phyloP scores from a whole-genome alignment of 2,329 filamentous ascomycete species.

The Thelonectria olida region DNA sequence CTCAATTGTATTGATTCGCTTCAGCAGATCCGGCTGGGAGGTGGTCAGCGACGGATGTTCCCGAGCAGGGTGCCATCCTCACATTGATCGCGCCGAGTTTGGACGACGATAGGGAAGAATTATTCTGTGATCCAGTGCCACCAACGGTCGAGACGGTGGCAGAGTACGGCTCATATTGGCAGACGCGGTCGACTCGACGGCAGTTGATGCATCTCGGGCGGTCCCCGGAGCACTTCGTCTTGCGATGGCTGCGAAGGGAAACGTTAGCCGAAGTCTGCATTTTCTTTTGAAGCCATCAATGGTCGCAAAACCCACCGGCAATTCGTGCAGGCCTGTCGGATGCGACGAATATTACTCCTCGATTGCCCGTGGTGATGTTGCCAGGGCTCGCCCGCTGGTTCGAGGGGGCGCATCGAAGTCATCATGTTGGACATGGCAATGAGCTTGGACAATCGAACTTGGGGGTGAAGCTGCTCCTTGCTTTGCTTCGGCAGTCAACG shows the following conservation, averaged over 20 bases:
- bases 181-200: conserved; percentile 16
- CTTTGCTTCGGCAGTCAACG: no score
- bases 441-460: no score
- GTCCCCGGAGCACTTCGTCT: conserved; percentile 26
- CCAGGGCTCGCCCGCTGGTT: neutral
- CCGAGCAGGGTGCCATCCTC: neutral
- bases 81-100: conserved; percentile 8
- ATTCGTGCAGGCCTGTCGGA: conserved; percentile 23
- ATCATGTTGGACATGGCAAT: conserved; percentile 6
- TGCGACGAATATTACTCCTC: conserved; percentile 20
- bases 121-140: conserved; percentile 2
- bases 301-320: conserved; percentile 19
- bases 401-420: neutral
- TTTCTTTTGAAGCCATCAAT: no score
- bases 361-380: neutral
- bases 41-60: no score
- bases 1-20: conserved; percentile 19
- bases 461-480: no score
- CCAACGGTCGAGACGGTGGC: conserved; percentile 1
- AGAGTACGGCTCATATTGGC: conserved; percentile 21
- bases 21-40: conserved; percentile 12
- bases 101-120: neutral
- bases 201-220: conserved; percentile 24
- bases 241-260: conserved; percentile 16
- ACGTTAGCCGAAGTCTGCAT: no score